Base-by-base conservation (phyloP, 805 yeast genomes). In the Wickerhamiella bombiphila region DNA sequence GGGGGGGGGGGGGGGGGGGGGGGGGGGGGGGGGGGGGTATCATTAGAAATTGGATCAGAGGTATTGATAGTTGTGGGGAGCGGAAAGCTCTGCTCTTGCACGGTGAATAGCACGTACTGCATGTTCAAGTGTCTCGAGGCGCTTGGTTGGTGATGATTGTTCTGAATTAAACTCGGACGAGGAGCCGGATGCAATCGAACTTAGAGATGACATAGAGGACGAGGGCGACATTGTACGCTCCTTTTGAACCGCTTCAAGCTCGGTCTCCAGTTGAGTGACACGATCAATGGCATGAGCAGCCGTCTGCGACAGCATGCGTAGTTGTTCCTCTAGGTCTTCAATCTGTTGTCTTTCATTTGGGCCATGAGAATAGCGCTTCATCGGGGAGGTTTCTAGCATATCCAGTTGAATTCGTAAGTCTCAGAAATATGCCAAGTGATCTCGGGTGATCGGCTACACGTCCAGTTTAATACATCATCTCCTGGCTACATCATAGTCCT, bases 231-330 rank as follows among this genome's bases (percentile, higher is more conserved):
- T 29, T 26, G 31, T 16, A 22, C 39, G 39, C 26, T 32, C 22
- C 22, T 29, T 6, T 26, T 37, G 15, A 22, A 19, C 33, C 7
- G 33, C 11, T 17, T 14, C 45, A 7, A 50, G 43, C 38, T 46
- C 48, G 6, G 33, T 11, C 30, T 50, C 54, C 13, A 50, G 47
- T 24, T 41, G 42, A 9, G 48, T 36, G 2, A 51, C 54, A 4
- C 52, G 37, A 29, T 50, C 53, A 22, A 50, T 43, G 18, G 54
- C 54, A 9, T 46, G 41, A 1, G 53, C 52, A 3, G 53, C 53
- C 0, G 53, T 50, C 38, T 41, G 42, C 4, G 52, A 47, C 41
- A 50, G 42, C 8, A 39, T 34, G 29, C 40, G 36, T 14, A 50
- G 45, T 44, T 50, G 54, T 13, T 40, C 42, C 33, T 50, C 54